phyloP scores from a whole-genome alignment of 2,329 filamentous ascomycete species.

The Fusarium domesticum region DNA sequence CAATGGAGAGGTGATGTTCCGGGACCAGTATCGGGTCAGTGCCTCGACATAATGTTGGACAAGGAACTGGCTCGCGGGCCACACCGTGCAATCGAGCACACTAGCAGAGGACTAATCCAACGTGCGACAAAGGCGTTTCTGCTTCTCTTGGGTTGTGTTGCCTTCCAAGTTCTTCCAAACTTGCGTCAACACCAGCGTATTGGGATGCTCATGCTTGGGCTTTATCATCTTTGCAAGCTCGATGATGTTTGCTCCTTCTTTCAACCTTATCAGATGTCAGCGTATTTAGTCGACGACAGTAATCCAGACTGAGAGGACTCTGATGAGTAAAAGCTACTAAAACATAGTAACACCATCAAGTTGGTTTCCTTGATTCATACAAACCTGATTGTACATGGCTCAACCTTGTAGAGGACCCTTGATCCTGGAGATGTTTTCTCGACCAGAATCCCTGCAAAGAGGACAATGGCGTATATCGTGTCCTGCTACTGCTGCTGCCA shows the following conservation, averaged over 20 bases:
- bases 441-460: background rate
- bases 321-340: no score
- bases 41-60: background rate
- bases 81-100: background rate
- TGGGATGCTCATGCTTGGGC: no score
- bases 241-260: no score
- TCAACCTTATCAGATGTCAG: no score
- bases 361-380: background rate
- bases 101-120: background rate
- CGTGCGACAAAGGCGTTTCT: background rate
- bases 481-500: no score
- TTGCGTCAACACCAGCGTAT: no score
- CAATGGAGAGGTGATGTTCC: background rate
- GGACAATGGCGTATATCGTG: background rate
- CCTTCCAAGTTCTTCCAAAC: no score
- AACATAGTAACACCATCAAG: background rate
- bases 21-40: background rate
- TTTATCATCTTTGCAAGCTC: no score
- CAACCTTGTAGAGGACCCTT: background rate
- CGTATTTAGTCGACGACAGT: no score
- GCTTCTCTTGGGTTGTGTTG: no score
- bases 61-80: background rate
- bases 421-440: background rate
- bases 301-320: no score
- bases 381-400: background rate